A percentile compares a stretch with the other conserved stretches of the same genome.
phyloP scores from a whole-genome alignment of 306 rosid species.

The Arachis hypogaea region DNA sequence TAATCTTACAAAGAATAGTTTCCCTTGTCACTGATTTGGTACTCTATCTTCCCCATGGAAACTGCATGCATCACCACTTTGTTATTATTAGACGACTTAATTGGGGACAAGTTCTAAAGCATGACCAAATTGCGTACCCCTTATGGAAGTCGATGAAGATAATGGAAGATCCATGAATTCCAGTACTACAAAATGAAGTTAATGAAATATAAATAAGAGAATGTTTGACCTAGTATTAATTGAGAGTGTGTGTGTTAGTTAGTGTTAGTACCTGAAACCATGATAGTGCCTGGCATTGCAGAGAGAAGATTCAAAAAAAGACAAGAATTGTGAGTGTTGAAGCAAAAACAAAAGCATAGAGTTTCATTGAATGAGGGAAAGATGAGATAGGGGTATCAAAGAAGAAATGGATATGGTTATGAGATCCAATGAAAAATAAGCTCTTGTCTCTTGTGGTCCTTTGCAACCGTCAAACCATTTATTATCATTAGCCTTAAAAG shows the following conservation, averaged over 20 bases:
- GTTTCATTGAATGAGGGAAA: constrained; percentile 34
- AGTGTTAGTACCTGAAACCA: constrained; percentile 71
- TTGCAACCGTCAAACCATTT: constrained; percentile 29
- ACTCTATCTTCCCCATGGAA: constrained; percentile 79
- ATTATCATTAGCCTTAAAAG: constrained; percentile 39
- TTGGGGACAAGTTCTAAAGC: constrained; percentile 10
- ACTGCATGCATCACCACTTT: constrained; percentile 60
- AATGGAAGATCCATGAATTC: constrained; percentile 70
- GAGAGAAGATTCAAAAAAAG: constrained; percentile 31
- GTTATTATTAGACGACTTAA: constrained; percentile 4
- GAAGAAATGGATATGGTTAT: constrained; percentile 42
- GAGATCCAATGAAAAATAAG: constrained; percentile 31
- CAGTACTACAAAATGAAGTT: constrained; percentile 51
- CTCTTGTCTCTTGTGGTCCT: constrained; percentile 42
- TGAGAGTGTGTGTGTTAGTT: neutral
- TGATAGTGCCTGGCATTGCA: constrained; percentile 90
- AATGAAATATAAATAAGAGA: constrained; percentile 24
- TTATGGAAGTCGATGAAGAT: constrained; percentile 66
- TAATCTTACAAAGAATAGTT: constrained; percentile 75
- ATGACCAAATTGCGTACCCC: constrained; percentile 48
- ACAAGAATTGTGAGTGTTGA: neutral
- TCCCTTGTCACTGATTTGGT: constrained; percentile 66
- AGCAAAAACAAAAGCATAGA: constrained; percentile 2
- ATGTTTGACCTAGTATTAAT: constrained; percentile 32
- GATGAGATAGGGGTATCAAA: constrained; percentile 31